Percentiles rank a stretch among this genome's conserved stretches.
These are phyloP conservation scores for Geranium rotundifolium DNA, from an alignment of 345 rosid species.

Conservation along the genomic window DNA sequence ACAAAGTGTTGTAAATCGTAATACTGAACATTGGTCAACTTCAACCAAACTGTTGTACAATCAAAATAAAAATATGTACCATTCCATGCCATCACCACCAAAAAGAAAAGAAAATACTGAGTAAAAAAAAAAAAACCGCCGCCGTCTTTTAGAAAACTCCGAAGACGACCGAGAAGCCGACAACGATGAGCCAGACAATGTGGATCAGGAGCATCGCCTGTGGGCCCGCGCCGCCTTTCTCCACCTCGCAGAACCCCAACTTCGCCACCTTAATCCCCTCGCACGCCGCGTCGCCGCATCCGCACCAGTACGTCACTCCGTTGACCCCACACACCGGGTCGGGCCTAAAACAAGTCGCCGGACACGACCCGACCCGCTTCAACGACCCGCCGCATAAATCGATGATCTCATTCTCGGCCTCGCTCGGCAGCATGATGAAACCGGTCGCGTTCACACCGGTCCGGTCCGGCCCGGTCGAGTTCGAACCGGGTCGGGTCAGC, in stretches of 20 bases:
- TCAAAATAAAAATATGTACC: too few relatives aligned
- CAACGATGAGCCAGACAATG: slow-evolving; percentile 78
- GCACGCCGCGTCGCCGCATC: slow-evolving; percentile 74
- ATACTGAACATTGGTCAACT: too few relatives aligned
- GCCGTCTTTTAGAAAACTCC: slow-evolving; percentile 48
- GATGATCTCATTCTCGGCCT: slow-evolving; percentile 12
- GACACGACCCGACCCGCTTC: slow-evolving; percentile 41
- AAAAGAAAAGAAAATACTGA: too few relatives aligned
- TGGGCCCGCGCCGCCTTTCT: slow-evolving; percentile 56
- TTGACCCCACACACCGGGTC: slow-evolving; percentile 87
- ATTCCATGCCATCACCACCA: too few relatives aligned
- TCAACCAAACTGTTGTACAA: too few relatives aligned
- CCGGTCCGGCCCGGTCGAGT: too few relatives aligned
- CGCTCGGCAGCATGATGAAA: slow-evolving; percentile 23
- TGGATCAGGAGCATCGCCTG: slow-evolving; percentile 86
- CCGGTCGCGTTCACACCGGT: too few relatives aligned
- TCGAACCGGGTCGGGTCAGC: not conserved
- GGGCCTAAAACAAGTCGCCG: slow-evolving; percentile 68
- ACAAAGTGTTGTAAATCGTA: too few relatives aligned
- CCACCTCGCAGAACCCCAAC: slow-evolving; percentile 64
- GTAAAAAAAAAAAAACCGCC: not conserved
- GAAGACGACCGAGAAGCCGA: slow-evolving; percentile 70
- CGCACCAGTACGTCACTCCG: slow-evolving; percentile 95
- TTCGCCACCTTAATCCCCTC: slow-evolving; percentile 52
- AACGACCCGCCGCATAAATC: slow-evolving; percentile 34